Base-by-base conservation (phyloP, 805 yeast genomes). In the Pachysolen tannophilus region DNA sequence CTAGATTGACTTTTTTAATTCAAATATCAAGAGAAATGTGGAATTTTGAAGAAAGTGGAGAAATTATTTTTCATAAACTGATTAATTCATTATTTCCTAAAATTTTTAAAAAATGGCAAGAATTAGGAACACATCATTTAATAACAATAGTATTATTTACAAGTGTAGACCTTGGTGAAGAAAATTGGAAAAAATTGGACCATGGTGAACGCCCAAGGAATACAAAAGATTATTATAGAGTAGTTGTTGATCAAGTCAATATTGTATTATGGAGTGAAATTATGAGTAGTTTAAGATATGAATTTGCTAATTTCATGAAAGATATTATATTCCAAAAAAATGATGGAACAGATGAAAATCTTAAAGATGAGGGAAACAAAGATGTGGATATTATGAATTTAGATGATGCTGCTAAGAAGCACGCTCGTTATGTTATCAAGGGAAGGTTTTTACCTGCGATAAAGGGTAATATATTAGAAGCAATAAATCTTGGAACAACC, bases 1-100 rank as follows among this genome's bases (percentile, higher is more conserved):
- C 97, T 2, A 74, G 82, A 38, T 61, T 90, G 38, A 72, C 85
- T 11, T 82, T 88, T 33, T 65, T 92, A 42, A 77, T 92, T 33
- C 98, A 92, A 52, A 75, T 88, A 42, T 83, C 97, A 1, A 72
- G 82, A 26, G 99, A 92, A 50, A 92, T 92, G 97, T 92, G 97
- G 94, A 86, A 87, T 54, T 92, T 92, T 56, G 97, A 92, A 56
- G 96, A 88, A 50, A 82, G 82, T 44, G 98, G 98, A 2, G 97
- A 90, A 50, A 82, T 88, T 35, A 74, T 86, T 73, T 90, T 90
- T 54, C 90, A 88, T 54, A 85, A 87, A 56, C 74, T 92, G 46
- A 86, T 92, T 30, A 88, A 90, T 53, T 82, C 94, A n/a, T 65
- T 90, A 33, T 78, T 92, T 36, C 99, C 99, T 0, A 81, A 79